phyloP scores from a whole-genome alignment of 345 rosid species.

The Ricinus communis region DNA sequence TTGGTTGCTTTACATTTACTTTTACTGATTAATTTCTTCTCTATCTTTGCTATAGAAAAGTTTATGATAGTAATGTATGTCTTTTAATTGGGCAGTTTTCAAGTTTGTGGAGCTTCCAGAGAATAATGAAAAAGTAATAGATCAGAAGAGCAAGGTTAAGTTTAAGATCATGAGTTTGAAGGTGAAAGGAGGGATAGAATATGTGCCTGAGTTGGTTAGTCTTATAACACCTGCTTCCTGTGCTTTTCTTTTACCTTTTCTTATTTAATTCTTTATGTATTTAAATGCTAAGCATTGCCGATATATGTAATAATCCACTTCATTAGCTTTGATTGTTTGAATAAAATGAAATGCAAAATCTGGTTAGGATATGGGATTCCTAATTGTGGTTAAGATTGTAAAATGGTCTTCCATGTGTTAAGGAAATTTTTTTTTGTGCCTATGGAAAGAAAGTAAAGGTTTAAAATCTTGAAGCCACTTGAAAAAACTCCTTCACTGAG shows the following conservation, averaged over 20 bases:
- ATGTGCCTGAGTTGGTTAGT: slow-evolving; percentile 35
- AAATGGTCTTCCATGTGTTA: no score
- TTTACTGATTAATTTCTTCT: background rate
- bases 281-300: no score
- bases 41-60: background rate
- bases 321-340: background rate
- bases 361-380: no score
- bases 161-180: slow-evolving; percentile 38
- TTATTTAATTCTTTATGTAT: no score
- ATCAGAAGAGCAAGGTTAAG: slow-evolving; percentile 31
- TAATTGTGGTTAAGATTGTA: no score
- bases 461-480: no score
- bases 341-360: background rate
- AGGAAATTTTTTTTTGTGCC: no score
- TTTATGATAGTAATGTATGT: background rate
- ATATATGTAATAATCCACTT: no score
- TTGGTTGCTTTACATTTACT: background rate
- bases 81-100: slow-evolving; percentile 27
- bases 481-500: no score
- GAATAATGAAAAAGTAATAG: slow-evolving; percentile 26
- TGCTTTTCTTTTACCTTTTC: background rate
- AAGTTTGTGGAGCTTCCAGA: slow-evolving; percentile 36
- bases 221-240: background rate
- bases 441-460: no score
- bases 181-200: slow-evolving; percentile 31